These are phyloP conservation scores for Pythium biforme DNA, from an alignment of 352 stramenopile genomes.

Conservation along the genomic window DNA sequence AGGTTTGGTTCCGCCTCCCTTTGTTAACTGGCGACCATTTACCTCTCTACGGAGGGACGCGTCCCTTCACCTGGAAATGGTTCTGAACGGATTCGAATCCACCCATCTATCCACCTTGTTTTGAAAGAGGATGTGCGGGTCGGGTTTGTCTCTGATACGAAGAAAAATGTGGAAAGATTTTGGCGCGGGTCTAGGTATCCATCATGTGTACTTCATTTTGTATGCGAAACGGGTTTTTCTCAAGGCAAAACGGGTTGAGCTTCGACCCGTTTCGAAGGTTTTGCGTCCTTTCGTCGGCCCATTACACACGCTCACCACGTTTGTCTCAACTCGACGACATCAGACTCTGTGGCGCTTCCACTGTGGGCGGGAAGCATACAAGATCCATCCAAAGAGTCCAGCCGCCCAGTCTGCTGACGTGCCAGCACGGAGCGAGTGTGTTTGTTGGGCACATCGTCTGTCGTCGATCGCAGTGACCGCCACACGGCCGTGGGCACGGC, in stretches of 20 bases:
- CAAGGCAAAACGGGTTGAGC: background rate
- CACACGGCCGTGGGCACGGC: no score
- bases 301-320: background rate
- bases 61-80: slow-evolving; percentile 9
- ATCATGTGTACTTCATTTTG: background rate
- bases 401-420: slow-evolving; percentile 3
- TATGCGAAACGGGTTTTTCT: background rate
- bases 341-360: no score
- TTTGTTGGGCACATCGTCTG: background rate
- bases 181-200: background rate
- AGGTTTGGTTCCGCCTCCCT: background rate
- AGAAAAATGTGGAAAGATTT: slow-evolving; percentile 12
- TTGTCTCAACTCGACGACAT: slow-evolving; percentile 10
- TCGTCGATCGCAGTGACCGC: background rate
- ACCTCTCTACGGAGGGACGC: slow-evolving; percentile 9
- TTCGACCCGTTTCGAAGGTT: background rate
- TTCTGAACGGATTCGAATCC: slow-evolving; percentile 2
- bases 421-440: background rate
- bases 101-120: background rate
- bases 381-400: slow-evolving; percentile 1
- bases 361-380: background rate
- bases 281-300: slow-evolving; percentile 2
- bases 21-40: slow-evolving; percentile 1
- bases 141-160: slow-evolving; percentile 3
- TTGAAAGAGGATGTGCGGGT: slow-evolving; percentile 2